Evolutionary conservation across 2,329 filamentous ascomycete species (phyloP), one percentile per base, ranked within the genome.

Genomic region (Stachybotrys chlorohalonatus): DNA sequence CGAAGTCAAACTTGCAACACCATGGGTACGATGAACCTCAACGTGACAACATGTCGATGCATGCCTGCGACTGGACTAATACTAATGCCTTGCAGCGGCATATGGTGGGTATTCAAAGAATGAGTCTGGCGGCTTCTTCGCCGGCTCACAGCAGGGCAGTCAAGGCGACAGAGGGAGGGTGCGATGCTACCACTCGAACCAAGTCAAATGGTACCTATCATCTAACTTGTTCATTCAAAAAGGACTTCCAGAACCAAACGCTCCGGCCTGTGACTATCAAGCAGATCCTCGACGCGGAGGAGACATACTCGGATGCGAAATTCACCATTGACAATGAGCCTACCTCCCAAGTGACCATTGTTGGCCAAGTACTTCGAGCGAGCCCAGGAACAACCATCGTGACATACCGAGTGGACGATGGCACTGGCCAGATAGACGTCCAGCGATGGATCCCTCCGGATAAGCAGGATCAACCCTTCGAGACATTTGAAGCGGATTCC

Each of bases 181-280:
- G 68, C 57, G 59, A 36, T 17, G 6, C 8, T 4, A 39, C 7
- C 36, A 24, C 24, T 24, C 24, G 24, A 24, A 24, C 24, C 24
- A 24, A 24, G 11, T 45, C 39, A 5, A 11, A 6, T 13, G 13
- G n/a, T 15, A 31, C 31, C 0, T 17, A 8, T 6, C 1, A 6
- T 11, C 17, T 17, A 36, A n/a, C 7, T 11, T 31, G 11, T n/a
- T 45, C 11, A 45, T 11, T 45, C 24, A 49, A 24, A 13, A 7
- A 16, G 4, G 17, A 36, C 32, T 39, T 16, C 24, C 80, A 81
- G 62, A 89, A 95, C 71, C 90, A 96, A 64, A 92, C 90, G 17
- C 81, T 99, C 53, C 88, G 94, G 49, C 92, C 94, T 1, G 89
- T 96, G 50, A 99, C 94, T 11, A 90, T 97, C 73, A 96, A 96